Conservation (phyloP, 225 moss, liverwort and hornwort species). For the Marchantia polymorpha region DNA sequence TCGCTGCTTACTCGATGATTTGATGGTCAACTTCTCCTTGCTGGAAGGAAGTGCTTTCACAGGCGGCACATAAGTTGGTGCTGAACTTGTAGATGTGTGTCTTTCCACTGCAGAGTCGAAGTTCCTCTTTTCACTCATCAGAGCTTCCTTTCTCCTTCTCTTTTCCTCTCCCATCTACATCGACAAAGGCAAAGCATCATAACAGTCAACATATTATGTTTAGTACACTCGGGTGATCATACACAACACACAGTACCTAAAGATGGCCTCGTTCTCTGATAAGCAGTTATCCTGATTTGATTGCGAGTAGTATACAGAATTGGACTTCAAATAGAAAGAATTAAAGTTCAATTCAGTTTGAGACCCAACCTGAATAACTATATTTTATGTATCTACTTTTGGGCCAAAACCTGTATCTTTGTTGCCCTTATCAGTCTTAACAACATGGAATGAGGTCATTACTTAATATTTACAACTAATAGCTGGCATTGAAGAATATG, state of each 20-base stretch:
- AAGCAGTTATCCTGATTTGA: too few species aligned
- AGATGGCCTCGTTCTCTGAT: too few species aligned
- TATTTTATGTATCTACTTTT: too few species aligned
- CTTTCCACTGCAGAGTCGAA: conserved; percentile 32
- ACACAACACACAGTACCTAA: background rate
- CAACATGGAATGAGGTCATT: too few species aligned
- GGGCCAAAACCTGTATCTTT: too few species aligned
- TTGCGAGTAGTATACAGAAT: too few species aligned
- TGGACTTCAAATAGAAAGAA: too few species aligned
- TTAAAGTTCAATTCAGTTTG: too few species aligned
- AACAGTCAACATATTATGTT: background rate
- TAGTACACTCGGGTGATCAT: background rate
- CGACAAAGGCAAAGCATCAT: background rate
- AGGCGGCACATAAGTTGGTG: conserved; percentile 5
- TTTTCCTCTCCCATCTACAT: conserved; percentile 48
- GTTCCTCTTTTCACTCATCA: conserved; percentile 34
- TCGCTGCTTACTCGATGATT: conserved; percentile 49
- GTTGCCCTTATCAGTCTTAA: too few species aligned
- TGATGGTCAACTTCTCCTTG: conserved; percentile 46
- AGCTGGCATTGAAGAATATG: too few species aligned
- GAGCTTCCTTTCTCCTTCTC: conserved; percentile 39
- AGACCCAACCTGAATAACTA: too few species aligned
- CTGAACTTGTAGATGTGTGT: conserved; percentile 6
- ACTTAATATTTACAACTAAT: too few species aligned
- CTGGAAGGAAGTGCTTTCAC: background rate